Evolutionary conservation across 2,329 filamentous ascomycete genomes (phyloP).

Genomic region (Graphiopsis chlorocephala): DNA sequence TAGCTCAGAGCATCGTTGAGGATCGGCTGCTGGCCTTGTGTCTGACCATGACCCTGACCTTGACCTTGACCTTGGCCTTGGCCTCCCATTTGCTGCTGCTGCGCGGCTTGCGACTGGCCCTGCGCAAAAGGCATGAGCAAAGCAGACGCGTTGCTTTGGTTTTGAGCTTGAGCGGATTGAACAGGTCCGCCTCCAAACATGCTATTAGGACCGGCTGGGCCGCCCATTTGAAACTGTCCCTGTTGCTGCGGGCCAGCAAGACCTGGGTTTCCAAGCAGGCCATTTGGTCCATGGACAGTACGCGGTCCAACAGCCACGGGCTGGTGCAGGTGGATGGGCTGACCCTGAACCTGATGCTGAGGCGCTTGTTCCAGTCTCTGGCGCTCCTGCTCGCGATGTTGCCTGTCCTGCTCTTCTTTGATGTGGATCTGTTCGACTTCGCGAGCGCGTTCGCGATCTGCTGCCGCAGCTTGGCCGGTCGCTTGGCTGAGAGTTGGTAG

Average conservation of each 20-base stretch:
- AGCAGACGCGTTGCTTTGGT: slow-evolving; percentile 48
- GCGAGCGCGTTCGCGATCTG: slow-evolving; percentile 46
- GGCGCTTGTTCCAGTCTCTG: slow-evolving; percentile 67
- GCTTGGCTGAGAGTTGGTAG: slow-evolving; percentile 47
- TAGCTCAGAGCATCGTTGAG: slow-evolving; percentile 88
- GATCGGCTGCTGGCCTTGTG: slow-evolving; percentile 81
- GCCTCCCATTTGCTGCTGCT: slow-evolving; percentile 27
- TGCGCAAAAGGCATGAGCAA: slow-evolving; percentile 46
- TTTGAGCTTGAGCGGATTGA: slow-evolving; percentile 58
- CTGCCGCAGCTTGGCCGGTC: slow-evolving; percentile 38
- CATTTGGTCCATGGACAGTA: slow-evolving; percentile 90
- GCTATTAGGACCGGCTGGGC: slow-evolving; percentile 58
- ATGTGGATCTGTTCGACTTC: slow-evolving; percentile 55
- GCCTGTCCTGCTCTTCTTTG: slow-evolving; percentile 60
- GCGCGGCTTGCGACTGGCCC: slow-evolving; percentile 28
- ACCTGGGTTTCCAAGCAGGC: slow-evolving; percentile 65
- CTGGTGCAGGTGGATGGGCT: slow-evolving; percentile 82
- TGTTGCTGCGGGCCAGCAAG: slow-evolving; percentile 42
- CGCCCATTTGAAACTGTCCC: slow-evolving; percentile 54
- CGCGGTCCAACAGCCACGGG: slow-evolving; percentile 75
- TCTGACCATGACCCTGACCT: slow-evolving; percentile 46
- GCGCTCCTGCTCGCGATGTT: slow-evolving; percentile 61
- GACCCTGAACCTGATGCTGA: slow-evolving; percentile 82
- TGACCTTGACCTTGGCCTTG: slow-evolving; percentile 17
- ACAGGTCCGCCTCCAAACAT: slow-evolving; percentile 71